Evolutionary conservation across 2,329 filamentous ascomycete genomes (phyloP).

Genomic region (Plenodomus biglobosus): DNA sequence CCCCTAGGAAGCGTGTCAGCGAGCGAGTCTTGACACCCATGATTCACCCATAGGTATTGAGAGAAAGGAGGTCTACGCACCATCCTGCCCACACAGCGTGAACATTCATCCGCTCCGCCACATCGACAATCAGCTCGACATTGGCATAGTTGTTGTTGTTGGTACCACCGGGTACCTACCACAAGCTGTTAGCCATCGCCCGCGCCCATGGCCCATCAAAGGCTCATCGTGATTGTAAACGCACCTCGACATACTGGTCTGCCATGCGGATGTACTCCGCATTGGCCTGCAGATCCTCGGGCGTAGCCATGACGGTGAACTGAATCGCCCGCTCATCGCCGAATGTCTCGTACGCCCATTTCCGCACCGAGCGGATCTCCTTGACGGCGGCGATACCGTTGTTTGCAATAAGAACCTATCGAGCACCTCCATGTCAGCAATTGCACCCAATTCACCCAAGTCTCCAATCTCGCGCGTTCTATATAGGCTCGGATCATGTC

Average conservation of each 20-base stretch:
- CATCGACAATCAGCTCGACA: constrained; percentile 97
- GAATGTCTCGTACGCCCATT: constrained; percentile 99
- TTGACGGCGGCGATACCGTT: constrained; percentile 99
- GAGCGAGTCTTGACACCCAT: neutral
- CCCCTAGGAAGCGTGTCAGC: constrained; percentile 52
- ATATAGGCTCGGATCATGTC: no score
- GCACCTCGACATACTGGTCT: constrained; percentile 92
- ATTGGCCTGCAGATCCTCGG: constrained; percentile 95
- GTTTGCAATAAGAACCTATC: constrained; percentile 94
- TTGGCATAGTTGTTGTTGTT: constrained; percentile 99
- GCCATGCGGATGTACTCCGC: constrained; percentile 99
- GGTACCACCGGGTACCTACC: constrained; percentile 85
- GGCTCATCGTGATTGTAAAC: constrained; percentile 17
- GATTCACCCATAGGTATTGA: no score
- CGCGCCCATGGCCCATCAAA: neutral
- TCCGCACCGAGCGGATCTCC: constrained; percentile 97
- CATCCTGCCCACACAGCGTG: constrained; percentile 99
- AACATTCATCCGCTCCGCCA: constrained; percentile 97
- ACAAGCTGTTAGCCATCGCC: constrained; percentile 21
- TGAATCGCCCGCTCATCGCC: constrained; percentile 97
- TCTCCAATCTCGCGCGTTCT: neutral
- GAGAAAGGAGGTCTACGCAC: constrained; percentile 54
- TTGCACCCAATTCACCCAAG: neutral
- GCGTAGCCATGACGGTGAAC: constrained; percentile 99
- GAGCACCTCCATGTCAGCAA: constrained; percentile 23